Evolutionary conservation across 805 yeast genomes (phyloP).

Genomic region (Metschnikowia corniflorae): DNA sequence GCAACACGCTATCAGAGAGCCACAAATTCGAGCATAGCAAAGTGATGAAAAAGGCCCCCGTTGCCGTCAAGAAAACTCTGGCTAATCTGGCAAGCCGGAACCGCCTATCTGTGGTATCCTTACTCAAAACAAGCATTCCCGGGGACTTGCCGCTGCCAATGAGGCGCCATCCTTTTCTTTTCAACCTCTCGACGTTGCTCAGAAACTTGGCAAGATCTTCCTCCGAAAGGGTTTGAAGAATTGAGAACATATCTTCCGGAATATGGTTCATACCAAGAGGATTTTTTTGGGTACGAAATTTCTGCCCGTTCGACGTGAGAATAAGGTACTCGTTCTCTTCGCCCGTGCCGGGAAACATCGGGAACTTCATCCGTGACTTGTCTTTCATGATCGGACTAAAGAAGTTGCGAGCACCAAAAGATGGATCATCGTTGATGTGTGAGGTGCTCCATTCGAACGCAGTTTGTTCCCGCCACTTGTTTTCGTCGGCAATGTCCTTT

Average conservation of each 20-base stretch:
- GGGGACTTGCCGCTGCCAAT: slow-evolving; percentile 43
- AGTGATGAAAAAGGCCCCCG: slow-evolving; percentile 28
- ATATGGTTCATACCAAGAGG: slow-evolving; percentile 38
- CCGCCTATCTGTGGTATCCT: slow-evolving; percentile 1
- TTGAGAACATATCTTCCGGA: slow-evolving; percentile 40
- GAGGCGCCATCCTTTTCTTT: slow-evolving; percentile 49
- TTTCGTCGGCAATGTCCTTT: slow-evolving; percentile 39
- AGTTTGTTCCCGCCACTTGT: slow-evolving; percentile 42
- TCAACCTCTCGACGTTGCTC: slow-evolving; percentile 39
- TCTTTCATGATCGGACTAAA: slow-evolving; percentile 39
- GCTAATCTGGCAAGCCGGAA: slow-evolving; percentile 16
- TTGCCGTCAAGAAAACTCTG: slow-evolving; percentile 19
- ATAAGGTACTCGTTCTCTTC: slow-evolving; percentile 25
- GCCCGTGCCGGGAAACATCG: slow-evolving; percentile 19
- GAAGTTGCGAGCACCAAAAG: slow-evolving; percentile 41
- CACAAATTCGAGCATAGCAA: too few species aligned
- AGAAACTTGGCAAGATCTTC: slow-evolving; percentile 32
- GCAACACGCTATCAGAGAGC: too few species aligned
- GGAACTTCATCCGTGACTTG: slow-evolving; percentile 12
- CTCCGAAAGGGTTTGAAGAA: slow-evolving; percentile 36
- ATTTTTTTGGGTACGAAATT: slow-evolving; percentile 28
- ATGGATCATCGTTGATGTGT: slow-evolving; percentile 31
- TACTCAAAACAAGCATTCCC: slow-evolving; percentile 17
- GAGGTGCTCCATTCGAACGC: slow-evolving; percentile 53
- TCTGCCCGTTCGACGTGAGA: slow-evolving; percentile 34